Evolutionary conservation across 805 yeast species (phyloP).

Genomic region (Starmerella khaoyaiensis): DNA sequence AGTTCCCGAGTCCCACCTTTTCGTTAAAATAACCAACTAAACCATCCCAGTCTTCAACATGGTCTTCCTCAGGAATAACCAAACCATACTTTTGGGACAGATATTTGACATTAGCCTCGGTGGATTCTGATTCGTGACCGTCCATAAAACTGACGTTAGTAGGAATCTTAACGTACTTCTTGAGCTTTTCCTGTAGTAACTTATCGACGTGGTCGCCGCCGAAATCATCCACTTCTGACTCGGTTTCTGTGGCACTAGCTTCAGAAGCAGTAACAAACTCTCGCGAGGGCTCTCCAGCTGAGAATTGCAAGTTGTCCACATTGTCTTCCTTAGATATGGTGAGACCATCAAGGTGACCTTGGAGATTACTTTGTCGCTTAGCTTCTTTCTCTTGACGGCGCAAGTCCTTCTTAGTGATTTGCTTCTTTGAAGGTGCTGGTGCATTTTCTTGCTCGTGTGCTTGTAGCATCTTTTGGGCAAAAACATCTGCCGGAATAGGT

Average conservation of each 20-base stretch:
- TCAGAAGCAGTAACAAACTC: conserved; percentile 8
- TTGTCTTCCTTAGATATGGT: conserved; percentile 1
- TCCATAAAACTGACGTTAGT: conserved; percentile 30
- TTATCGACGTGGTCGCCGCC: conserved; percentile 21
- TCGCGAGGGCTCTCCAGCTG: conserved; percentile 16
- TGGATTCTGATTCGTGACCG: conserved; percentile 38
- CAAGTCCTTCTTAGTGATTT: conserved; percentile 30
- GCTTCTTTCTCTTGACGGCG: conserved; percentile 25
- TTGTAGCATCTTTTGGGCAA: conserved; percentile 51
- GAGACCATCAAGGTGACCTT: conserved; percentile 4
- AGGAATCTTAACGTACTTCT: conserved; percentile 24
- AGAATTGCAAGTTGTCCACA: conserved; percentile 6
- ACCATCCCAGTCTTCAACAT: conserved; percentile 55
- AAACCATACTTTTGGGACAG: conserved; percentile 74
- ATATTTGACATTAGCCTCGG: conserved; percentile 54
- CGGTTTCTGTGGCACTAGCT: conserved; percentile 9
- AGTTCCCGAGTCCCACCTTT: conserved; percentile 67
- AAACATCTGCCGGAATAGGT: conserved; percentile 53
- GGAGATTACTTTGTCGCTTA: conserved; percentile 10
- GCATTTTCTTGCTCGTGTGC: conserved; percentile 24
- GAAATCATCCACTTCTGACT: conserved; percentile 13
- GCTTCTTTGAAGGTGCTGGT: conserved; percentile 18
- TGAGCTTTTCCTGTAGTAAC: conserved; percentile 22
- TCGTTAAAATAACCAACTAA: conserved; percentile 65
- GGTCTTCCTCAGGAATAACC: conserved; percentile 71